phyloP scores from a whole-genome alignment of 1,139 yeast genomes.

The Diutina ranongensis region DNA sequence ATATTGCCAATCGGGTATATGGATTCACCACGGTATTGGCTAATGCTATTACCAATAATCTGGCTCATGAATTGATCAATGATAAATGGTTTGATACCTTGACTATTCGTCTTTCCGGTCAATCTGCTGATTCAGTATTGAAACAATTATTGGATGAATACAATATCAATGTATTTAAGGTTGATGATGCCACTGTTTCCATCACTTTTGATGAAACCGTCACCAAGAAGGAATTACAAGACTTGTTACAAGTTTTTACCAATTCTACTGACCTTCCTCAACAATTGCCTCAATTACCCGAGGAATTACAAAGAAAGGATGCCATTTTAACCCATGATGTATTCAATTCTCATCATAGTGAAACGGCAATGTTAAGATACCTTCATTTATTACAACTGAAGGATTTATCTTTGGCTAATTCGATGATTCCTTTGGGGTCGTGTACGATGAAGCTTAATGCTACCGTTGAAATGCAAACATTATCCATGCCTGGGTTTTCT shows the following conservation, averaged over 20 bases:
- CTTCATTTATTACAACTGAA: slow-evolving; percentile 75
- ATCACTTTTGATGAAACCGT: slow-evolving; percentile 83
- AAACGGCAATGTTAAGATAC: slow-evolving; percentile 89
- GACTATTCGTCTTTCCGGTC: slow-evolving; percentile 45
- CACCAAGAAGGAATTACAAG: slow-evolving; percentile 45
- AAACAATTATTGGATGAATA: slow-evolving; percentile 44
- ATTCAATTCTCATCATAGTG: slow-evolving; percentile 82
- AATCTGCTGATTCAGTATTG: slow-evolving; percentile 44
- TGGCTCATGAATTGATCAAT: slow-evolving; percentile 43
- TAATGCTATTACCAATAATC: slow-evolving; percentile 24
- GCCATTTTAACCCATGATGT: slow-evolving; percentile 60
- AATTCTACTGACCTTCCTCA: slow-evolving; percentile 17
- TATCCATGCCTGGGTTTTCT: slow-evolving; percentile 89
- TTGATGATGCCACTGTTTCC: slow-evolving; percentile 50
- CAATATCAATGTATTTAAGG: slow-evolving; percentile 70
- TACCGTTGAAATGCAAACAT: slow-evolving; percentile 88
- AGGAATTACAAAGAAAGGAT: slow-evolving; percentile 47
- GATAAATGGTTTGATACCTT: slow-evolving; percentile 79
- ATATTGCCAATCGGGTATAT: slow-evolving; percentile 69
- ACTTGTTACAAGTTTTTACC: slow-evolving; percentile 49
- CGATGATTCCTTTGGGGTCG: slow-evolving; percentile 95
- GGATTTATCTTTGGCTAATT: slow-evolving; percentile 86
- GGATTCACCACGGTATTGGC: slow-evolving; percentile 71
- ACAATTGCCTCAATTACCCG: slow-evolving; percentile 42
- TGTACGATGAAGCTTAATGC: slow-evolving; percentile 97